Evolutionary conservation across 331 rosid species (phyloP).

Genomic region (Telfairia occidentalis): DNA sequence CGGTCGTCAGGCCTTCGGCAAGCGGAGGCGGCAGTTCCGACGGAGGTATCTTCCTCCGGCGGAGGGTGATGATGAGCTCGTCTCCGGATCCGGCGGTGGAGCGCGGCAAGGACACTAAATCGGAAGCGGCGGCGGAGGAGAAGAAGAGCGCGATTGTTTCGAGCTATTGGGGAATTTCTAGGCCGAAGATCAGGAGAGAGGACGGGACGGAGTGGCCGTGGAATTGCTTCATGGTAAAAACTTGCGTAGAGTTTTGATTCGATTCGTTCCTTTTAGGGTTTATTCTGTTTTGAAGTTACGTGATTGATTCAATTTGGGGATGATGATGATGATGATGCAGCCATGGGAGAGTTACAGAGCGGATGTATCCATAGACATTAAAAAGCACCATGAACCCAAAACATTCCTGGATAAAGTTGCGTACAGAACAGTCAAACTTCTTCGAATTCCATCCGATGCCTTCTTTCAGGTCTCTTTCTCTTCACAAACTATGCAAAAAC

Average conservation of each 20-base stretch:
- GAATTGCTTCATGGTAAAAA: slow-evolving; percentile 65
- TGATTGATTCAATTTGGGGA: neutral
- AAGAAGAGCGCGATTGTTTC: slow-evolving; percentile 18
- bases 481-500: neutral
- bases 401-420: slow-evolving; percentile 55
- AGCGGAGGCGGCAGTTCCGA: neutral
- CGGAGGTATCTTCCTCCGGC: slow-evolving; percentile 21
- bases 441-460: slow-evolving; percentile 51
- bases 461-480: slow-evolving; percentile 39
- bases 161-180: slow-evolving; percentile 61
- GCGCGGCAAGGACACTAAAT: slow-evolving; percentile 21
- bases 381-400: slow-evolving; percentile 62
- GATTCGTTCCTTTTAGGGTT: neutral
- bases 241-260: neutral
- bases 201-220: slow-evolving; percentile 86
- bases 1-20: slow-evolving; percentile 18
- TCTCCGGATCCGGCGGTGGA: too few species aligned
- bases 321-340: too few species aligned
- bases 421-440: slow-evolving; percentile 53
- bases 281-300: neutral
- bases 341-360: slow-evolving; percentile 58
- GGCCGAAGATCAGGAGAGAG: slow-evolving; percentile 41
- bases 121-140: slow-evolving; percentile 22
- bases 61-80: slow-evolving; percentile 40
- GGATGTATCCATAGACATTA: slow-evolving; percentile 46